Percentiles rank a stretch among this genome's conserved stretches.
These are phyloP conservation scores for Sclerotinia glacialis DNA, from an alignment of 2,329 filamentous ascomycete genomes.

Conservation along the genomic window DNA sequence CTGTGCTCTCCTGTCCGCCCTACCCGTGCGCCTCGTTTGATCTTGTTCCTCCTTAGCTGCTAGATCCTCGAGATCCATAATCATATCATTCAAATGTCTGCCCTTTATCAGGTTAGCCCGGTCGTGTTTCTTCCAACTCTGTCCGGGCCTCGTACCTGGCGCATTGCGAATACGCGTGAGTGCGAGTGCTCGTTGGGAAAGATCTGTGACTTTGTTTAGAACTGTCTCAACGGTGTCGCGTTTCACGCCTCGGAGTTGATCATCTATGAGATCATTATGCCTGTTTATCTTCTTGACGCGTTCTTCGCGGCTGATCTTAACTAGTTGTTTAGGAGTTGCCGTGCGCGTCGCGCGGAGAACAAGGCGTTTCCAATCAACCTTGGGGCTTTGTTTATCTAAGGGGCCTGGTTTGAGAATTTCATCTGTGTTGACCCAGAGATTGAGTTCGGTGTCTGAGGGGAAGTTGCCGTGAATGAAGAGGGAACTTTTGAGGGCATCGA, in stretches of 20 bases:
- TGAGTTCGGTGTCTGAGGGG: conserved; percentile 23
- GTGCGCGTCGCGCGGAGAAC: conserved; percentile 9
- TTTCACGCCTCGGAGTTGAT: background rate
- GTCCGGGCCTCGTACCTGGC: conserved; percentile 2
- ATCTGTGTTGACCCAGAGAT: conserved; percentile 22
- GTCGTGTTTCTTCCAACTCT: background rate
- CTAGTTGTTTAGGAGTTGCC: background rate
- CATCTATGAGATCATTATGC: background rate
- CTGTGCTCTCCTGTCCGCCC: background rate
- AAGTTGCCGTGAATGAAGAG: conserved; percentile 24
- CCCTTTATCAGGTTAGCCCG: background rate
- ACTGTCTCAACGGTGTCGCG: background rate
- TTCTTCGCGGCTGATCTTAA: conserved; percentile 4
- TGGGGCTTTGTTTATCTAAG: background rate
- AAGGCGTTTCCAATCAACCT: conserved; percentile 11
- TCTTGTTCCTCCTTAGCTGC: background rate
- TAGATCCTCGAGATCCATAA: conserved; percentile 17
- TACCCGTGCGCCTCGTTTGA: background rate
- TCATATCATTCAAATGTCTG: conserved; percentile 3
- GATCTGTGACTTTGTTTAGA: conserved; percentile 1
- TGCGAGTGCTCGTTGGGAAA: background rate
- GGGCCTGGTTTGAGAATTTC: background rate
- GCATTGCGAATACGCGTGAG: conserved; percentile 11
- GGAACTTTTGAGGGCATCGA: conserved; percentile 23
- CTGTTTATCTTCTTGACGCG: background rate